phyloP scores from a whole-genome alignment of 768 basidiomycete species.

The Mrakia blollopis region DNA sequence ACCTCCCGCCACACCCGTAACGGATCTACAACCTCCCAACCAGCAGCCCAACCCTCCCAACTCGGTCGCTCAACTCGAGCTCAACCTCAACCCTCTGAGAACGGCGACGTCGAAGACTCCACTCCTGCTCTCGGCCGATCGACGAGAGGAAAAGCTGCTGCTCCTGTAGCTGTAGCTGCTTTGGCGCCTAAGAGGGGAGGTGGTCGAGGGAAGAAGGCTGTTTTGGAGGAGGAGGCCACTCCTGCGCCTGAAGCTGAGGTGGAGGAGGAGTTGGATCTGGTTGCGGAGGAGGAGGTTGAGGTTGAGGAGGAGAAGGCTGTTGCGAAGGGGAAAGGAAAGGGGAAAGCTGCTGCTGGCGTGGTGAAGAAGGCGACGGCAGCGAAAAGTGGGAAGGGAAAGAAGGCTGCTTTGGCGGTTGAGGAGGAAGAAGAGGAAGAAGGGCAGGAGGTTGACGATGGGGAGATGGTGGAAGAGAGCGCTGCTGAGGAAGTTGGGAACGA shows the following conservation, averaged over 20 bases:
- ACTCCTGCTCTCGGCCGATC: slow-evolving; percentile 5
- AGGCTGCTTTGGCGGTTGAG: background rate
- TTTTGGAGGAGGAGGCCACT: background rate
- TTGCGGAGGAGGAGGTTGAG: background rate
- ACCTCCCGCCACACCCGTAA: slow-evolving; percentile 4
- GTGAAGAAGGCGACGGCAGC: background rate
- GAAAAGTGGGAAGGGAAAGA: background rate
- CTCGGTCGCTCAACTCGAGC: slow-evolving; percentile 4
- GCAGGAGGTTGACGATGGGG: background rate
- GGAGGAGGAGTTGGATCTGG: slow-evolving; percentile 13
- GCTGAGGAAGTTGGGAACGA: background rate
- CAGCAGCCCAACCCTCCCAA: background rate
- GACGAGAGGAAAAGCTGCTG: background rate
- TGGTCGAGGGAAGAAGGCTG: background rate
- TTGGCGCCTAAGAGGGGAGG: background rate
- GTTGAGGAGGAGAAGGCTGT: slow-evolving; percentile 1
- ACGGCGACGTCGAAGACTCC: background rate
- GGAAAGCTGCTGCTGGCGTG: background rate
- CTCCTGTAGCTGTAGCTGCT: background rate
- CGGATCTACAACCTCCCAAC: slow-evolving; percentile 6
- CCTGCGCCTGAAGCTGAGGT: background rate
- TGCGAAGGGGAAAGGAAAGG: background rate
- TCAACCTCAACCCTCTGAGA: background rate
- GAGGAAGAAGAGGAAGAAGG: slow-evolving; percentile 9
- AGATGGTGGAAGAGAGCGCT: background rate